phyloP scores from a whole-genome alignment of 768 basidiomycete species.

The Amanita brunnescens region DNA sequence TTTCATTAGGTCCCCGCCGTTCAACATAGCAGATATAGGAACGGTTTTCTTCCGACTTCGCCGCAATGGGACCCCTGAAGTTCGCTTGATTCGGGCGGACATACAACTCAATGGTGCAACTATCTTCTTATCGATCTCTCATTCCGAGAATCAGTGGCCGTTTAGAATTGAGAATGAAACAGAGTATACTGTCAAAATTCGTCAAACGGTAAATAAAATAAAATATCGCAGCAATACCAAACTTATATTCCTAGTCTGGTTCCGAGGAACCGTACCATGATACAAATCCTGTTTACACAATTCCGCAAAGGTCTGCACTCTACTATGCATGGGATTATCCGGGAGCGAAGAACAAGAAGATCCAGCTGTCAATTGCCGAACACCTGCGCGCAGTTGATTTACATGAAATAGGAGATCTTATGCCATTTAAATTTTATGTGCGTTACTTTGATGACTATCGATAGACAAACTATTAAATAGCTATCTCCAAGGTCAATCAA shows the following conservation, averaged over 20 bases:
- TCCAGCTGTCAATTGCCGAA: slow-evolving; percentile 56
- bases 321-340: slow-evolving; percentile 94
- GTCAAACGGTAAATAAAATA: slow-evolving; percentile 53
- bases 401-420: slow-evolving; percentile 89
- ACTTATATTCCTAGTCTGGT: slow-evolving; percentile 27
- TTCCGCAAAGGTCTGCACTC: slow-evolving; percentile 43
- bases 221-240: slow-evolving; percentile 3
- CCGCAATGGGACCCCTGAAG: slow-evolving; percentile 24
- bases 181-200: slow-evolving; percentile 56
- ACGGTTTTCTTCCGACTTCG: slow-evolving; percentile 64
- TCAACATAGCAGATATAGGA: slow-evolving; percentile 90
- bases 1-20: slow-evolving; percentile 72
- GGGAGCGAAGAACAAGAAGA: slow-evolving; percentile 70
- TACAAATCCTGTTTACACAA: slow-evolving; percentile 40
- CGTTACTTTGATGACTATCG: slow-evolving; percentile 16
- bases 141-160: slow-evolving; percentile 74
- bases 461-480: not conserved
- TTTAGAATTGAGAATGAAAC: slow-evolving; percentile 88
- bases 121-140: slow-evolving; percentile 73
- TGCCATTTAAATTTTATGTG: slow-evolving; percentile 84
- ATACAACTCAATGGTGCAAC: slow-evolving; percentile 78
- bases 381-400: slow-evolving; percentile 70
- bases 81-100: slow-evolving; percentile 63
- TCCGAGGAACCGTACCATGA: slow-evolving; percentile 33
- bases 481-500: slow-evolving; percentile 36